phyloP scores from a whole-genome alignment of 257 asterid species.

The Ligustrum vulgare region DNA sequence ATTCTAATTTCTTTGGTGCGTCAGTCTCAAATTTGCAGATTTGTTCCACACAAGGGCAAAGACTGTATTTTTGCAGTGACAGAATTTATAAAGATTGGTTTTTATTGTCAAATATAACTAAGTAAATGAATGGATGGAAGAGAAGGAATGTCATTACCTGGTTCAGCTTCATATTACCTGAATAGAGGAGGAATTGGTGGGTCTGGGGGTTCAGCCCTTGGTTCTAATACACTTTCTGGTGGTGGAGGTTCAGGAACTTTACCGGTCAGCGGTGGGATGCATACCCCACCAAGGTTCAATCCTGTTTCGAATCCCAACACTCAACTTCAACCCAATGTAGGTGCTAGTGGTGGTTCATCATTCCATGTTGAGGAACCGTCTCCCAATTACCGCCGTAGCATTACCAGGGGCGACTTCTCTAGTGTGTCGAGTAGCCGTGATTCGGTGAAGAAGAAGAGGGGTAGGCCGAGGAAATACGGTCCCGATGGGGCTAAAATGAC shows the following conservation, averaged over 20 bases:
- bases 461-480: slow-evolving; percentile 90
- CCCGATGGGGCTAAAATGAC: slow-evolving; percentile 81
- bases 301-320: slow-evolving; percentile 47
- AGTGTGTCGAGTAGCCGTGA: slow-evolving; percentile 48
- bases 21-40: slow-evolving; percentile 31
- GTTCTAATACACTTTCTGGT: slow-evolving; percentile 19
- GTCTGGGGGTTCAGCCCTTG: slow-evolving; percentile 41
- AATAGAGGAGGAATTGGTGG: slow-evolving; percentile 59
- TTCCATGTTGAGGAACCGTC: slow-evolving; percentile 69
- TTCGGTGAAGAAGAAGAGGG: slow-evolving; percentile 83
- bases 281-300: slow-evolving; percentile 49
- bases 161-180: slow-evolving; percentile 65
- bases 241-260: slow-evolving; percentile 36
- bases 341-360: slow-evolving; percentile 41
- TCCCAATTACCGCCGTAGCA: slow-evolving; percentile 49
- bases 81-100: slow-evolving; percentile 16
- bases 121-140: slow-evolving; percentile 74
- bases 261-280: slow-evolving; percentile 33
- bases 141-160: slow-evolving; percentile 62
- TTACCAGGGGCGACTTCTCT: slow-evolving; percentile 40
- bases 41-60: background rate
- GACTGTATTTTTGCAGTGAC: background rate
- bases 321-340: slow-evolving; percentile 52
- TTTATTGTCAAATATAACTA: slow-evolving; percentile 22
- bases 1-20: slow-evolving; percentile 19